phyloP scores from a whole-genome alignment of 257 asterid genomes.

The Rauvolfia tetraphylla region DNA sequence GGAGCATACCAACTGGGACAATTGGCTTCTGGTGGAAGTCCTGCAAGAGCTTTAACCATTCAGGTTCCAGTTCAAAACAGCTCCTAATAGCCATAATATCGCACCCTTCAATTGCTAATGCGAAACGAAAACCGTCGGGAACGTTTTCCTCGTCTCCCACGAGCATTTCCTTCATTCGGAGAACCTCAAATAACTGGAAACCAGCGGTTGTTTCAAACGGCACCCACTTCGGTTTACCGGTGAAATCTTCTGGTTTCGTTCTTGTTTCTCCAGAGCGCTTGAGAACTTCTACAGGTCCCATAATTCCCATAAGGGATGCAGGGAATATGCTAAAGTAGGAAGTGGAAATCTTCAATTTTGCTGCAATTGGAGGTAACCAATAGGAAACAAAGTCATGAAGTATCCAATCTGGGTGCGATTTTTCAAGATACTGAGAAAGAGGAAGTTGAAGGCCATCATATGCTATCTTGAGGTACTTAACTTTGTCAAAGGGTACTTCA shows the following conservation, averaged over 20 bases:
- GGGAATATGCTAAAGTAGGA: slow-evolving; percentile 11
- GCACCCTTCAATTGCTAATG: neutral
- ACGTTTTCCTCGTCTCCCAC: slow-evolving; percentile 11
- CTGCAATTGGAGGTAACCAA: slow-evolving; percentile 30
- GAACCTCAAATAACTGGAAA: slow-evolving; percentile 13
- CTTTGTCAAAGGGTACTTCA: slow-evolving; percentile 14
- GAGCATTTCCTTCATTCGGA: neutral
- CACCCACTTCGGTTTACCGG: slow-evolving; percentile 20
- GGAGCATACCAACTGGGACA: slow-evolving; percentile 31
- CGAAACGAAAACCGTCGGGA: slow-evolving; percentile 6
- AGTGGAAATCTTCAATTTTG: slow-evolving; percentile 8
- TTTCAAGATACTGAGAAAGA: slow-evolving; percentile 17
- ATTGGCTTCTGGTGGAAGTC: slow-evolving; percentile 23
- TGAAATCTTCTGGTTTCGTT: slow-evolving; percentile 25
- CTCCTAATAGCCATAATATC: slow-evolving; percentile 18
- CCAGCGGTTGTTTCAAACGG: slow-evolving; percentile 27
- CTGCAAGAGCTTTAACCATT: slow-evolving; percentile 25
- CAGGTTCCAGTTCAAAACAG: slow-evolving; percentile 24
- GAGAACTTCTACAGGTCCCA: slow-evolving; percentile 14
- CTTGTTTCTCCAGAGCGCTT: slow-evolving; percentile 7
- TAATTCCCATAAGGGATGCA: neutral
- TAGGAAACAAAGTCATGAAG: slow-evolving; percentile 26
- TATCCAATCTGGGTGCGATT: slow-evolving; percentile 30
- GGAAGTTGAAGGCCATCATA: slow-evolving; percentile 25
- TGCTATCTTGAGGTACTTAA: slow-evolving; percentile 34